A percentile compares a stretch with the other conserved stretches of the same genome.
These are phyloP conservation scores for Ogataea haglerorum DNA, from an alignment of 805 yeast genomes.

Conservation along the genomic window DNA sequence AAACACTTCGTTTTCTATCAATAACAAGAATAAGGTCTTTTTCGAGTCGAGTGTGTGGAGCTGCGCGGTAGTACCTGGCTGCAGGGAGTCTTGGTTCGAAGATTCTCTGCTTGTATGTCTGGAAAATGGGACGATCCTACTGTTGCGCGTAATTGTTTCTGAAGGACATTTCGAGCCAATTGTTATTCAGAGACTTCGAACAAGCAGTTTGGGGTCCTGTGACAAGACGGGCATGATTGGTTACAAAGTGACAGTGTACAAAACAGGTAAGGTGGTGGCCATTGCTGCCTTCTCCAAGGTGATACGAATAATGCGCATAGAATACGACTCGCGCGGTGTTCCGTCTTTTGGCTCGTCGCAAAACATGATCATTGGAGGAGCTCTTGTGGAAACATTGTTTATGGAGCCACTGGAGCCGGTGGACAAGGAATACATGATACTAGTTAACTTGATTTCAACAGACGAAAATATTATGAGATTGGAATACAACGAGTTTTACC, in stretches of 20 bases:
- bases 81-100: constrained; percentile 18
- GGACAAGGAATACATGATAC: constrained; percentile 19
- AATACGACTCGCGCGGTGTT: constrained; percentile 17
- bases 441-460: constrained; percentile 24
- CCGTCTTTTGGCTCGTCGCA: constrained; percentile 20
- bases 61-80: constrained; percentile 25
- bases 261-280: constrained; percentile 22
- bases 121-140: constrained; percentile 20
- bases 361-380: constrained; percentile 24
- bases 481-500: constrained; percentile 24
- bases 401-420: constrained; percentile 18
- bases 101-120: constrained; percentile 28
- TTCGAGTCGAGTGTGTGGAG: constrained; percentile 23
- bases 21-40: constrained; percentile 15
- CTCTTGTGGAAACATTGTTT: constrained; percentile 23
- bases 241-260: constrained; percentile 10
- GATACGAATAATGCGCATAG: constrained; percentile 17
- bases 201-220: not conserved
- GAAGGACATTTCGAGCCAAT: constrained; percentile 23
- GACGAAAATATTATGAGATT: constrained; percentile 22
- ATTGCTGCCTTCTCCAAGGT: constrained; percentile 24
- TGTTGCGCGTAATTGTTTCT: constrained; percentile 19
- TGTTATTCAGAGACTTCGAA: constrained; percentile 18
- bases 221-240: constrained; percentile 15
- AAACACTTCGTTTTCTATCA: constrained; percentile 25